Percentiles rank a stretch among this genome's conserved stretches.
Conservation (phyloP, 768 basidiomycete species). For the Hemileccinum impolitum region DNA sequence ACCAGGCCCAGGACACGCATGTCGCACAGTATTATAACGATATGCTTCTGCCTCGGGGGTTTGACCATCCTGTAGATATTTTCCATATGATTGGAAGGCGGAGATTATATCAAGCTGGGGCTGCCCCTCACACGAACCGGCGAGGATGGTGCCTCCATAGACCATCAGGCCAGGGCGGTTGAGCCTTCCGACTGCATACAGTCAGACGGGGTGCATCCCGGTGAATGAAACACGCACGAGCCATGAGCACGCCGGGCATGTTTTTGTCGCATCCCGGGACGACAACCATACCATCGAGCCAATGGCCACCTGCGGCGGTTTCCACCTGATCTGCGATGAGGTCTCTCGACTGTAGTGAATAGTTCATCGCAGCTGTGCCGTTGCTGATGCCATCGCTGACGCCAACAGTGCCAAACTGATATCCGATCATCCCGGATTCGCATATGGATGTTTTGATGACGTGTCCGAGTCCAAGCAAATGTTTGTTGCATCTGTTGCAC, state of each 20-base stretch:
- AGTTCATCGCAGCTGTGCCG: conserved; percentile 92
- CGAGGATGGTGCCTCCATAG: conserved; percentile 92
- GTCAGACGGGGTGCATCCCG: conserved; percentile 7
- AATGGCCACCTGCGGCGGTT: conserved; percentile 93
- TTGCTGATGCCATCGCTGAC: conserved; percentile 99
- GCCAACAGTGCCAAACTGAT: conserved; percentile 96
- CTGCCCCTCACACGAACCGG: conserved; percentile 85
- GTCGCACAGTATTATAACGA: conserved; percentile 82
- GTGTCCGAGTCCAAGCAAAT: conserved; percentile 86
- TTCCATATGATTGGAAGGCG: conserved; percentile 96
- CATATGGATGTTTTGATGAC: conserved; percentile 78
- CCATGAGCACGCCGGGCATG: conserved; percentile 99
- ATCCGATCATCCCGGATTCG: conserved; percentile 75
- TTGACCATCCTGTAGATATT: conserved; percentile 87
- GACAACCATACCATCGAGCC: conserved; percentile 97
- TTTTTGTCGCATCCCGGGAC: conserved; percentile 99
- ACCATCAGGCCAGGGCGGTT: conserved; percentile 98
- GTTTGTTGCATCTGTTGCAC: conserved; percentile 81
- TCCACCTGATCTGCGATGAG: conserved; percentile 97
- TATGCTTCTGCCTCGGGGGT: conserved; percentile 78
- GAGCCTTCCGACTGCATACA: conserved; percentile 73
- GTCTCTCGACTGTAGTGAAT: conserved; percentile 96
- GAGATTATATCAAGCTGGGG: conserved; percentile 94
- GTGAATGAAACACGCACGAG: conserved; percentile 52
- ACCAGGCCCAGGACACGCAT: conserved; percentile 96